Evolutionary conservation across 805 yeast genomes (phyloP).

Genomic region (Saturnispora mendoncae): DNA sequence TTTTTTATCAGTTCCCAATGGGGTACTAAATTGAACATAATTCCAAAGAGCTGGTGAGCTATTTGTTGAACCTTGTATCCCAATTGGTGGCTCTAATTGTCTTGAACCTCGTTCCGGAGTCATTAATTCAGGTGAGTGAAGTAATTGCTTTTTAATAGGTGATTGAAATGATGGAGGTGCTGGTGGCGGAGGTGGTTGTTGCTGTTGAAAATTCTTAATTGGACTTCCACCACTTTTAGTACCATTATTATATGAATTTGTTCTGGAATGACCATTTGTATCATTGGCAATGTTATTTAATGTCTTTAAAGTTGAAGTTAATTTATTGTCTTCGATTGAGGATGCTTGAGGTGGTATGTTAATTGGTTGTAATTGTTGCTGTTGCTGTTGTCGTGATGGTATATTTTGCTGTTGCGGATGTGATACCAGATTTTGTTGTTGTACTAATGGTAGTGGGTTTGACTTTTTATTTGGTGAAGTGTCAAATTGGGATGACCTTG

Average conservation of each 20-base stretch:
- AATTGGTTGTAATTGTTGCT: neutral
- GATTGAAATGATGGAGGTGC: slow-evolving; percentile 3
- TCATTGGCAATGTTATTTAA: too few relatives aligned
- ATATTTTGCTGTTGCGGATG: neutral
- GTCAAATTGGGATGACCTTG: neutral
- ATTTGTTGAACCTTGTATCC: slow-evolving; percentile 35
- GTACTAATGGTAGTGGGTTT: neutral
- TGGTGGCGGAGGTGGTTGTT: neutral
- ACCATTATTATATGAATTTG: too few relatives aligned
- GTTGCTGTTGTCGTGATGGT: neutral
- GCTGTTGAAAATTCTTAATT: too few relatives aligned
- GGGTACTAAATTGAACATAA: slow-evolving; percentile 62
- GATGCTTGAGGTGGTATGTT: neutral
- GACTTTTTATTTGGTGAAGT: neutral
- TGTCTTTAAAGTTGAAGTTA: neutral
- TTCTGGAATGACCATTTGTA: too few relatives aligned
- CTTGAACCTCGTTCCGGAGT: slow-evolving; percentile 52
- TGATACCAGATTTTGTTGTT: too few relatives aligned
- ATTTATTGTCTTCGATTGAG: neutral
- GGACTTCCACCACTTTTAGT: neutral
- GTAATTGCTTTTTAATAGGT: slow-evolving; percentile 20
- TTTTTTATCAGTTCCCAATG: slow-evolving; percentile 21
- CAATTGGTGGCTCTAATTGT: slow-evolving; percentile 24
- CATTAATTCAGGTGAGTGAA: slow-evolving; percentile 47
- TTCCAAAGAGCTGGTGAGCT: slow-evolving; percentile 93